Evolutionary conservation across 1,284 basidiomycete genomes (phyloP), one percentile per base, ranked within the genome.

Genomic region (Retiboletus flavoniger): DNA sequence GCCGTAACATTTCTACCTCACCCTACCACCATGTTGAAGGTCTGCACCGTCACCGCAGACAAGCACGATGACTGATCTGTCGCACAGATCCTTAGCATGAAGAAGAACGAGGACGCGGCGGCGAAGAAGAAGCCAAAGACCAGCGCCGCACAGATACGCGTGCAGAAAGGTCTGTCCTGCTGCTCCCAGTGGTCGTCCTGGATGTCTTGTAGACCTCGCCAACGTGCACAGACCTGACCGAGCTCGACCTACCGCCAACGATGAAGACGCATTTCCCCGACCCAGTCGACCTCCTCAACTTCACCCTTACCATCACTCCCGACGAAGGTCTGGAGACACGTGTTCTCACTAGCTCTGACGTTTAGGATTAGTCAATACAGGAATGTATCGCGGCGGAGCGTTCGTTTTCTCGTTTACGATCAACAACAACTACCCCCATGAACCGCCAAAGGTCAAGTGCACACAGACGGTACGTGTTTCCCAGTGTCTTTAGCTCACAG

Each of bases 391-490:
- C 76, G 91, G 91, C 64, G 97, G 95, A 61, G 78, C 86, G 19
- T 99, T 98, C 79, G 75, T 81, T 55, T 99, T 99, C 78, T 93
- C 91, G 29, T 95, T 99, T 73, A 83, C 82, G 57, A 98, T 99
- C 82, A 97, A 94, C 77, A 87, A 87, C 71, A 98, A 97, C 75
- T 99, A 99, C 74, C 97, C 97, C 42, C 97, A 99, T 73, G 96
- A 99, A 65, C 94, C 96, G 54, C 97, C 97, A 64, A 99, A 98
- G 75, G 97, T 99, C 75, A 95, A 97, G 72, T 98, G 96, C 76
- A 88, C 86, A 51, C 93, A 95, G 72, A 98, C 89, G 67, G 95
- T 95, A 65, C 53, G 84, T 71, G 44, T 47, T 49, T 43, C 28
- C 3, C 24, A 16, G 31, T 5, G 10, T 38, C 42, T n/a, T 24